Conservation (phyloP, 1,139 yeast species). For the Saccharomycopsis hybrid region DNA sequence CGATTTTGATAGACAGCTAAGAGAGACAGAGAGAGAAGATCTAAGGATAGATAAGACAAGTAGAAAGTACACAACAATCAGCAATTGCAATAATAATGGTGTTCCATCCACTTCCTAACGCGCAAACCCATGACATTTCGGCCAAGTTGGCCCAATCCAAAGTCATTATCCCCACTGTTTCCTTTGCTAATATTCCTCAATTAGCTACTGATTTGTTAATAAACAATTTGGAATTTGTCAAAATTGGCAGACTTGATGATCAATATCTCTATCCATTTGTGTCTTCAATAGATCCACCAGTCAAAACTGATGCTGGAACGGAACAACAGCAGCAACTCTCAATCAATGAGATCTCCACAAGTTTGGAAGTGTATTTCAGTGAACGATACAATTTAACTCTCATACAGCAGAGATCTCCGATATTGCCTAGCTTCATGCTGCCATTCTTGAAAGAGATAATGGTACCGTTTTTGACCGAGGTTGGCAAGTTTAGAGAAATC, state of each 20-base stretch:
- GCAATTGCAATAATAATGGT: no score
- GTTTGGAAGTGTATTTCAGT: constrained; percentile 53
- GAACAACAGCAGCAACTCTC: constrained; percentile 14
- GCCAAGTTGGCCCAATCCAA: constrained; percentile 4
- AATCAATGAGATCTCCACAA: constrained; percentile 38
- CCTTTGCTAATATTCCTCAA: constrained; percentile 90
- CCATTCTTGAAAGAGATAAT: constrained; percentile 50
- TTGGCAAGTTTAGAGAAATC: constrained; percentile 37
- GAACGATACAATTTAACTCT: constrained; percentile 40
- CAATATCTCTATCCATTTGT: constrained; percentile 71
- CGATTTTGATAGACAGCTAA: no score
- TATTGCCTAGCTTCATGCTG: constrained; percentile 55
- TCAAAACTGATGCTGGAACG: constrained; percentile 24
- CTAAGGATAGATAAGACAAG: no score
- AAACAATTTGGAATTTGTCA: constrained; percentile 49
- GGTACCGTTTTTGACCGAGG: constrained; percentile 39
- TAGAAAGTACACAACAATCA: no score
- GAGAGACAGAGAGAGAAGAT: no score
- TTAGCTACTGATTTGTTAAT: constrained; percentile 67
- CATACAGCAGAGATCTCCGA: constrained; percentile 80
- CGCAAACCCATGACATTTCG: no score
- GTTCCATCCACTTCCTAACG: no score
- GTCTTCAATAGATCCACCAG: constrained; percentile 57
- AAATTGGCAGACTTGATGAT: constrained; percentile 52
- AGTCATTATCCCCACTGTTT: constrained; percentile 68